A percentile compares a stretch with the other conserved stretches of the same genome.
These are phyloP conservation scores for Solanum microdontum DNA, from an alignment of 257 asterid genomes.

Conservation along the genomic window DNA sequence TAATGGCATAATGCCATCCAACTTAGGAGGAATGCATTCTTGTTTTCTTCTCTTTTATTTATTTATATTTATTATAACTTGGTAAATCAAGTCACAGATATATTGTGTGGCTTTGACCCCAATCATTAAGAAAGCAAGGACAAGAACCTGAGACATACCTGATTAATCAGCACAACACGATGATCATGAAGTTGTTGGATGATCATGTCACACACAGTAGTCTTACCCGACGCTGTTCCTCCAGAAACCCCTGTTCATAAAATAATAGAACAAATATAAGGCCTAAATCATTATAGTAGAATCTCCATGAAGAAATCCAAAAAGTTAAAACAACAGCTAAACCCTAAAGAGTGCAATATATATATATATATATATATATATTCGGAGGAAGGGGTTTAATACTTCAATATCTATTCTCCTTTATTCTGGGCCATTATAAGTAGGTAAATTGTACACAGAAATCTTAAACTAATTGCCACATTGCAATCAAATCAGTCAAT, in stretches of 20 bases:
- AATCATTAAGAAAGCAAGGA: background rate
- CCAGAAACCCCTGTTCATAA: conserved; percentile 81
- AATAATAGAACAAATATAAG: background rate
- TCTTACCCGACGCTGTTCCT: conserved; percentile 97
- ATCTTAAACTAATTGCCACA: background rate
- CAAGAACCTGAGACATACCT: conserved; percentile 24
- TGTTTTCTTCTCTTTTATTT: background rate
- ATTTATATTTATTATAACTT: background rate
- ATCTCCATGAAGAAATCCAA: background rate
- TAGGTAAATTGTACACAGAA: background rate
- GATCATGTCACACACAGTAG: conserved; percentile 97
- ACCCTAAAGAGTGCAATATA: background rate
- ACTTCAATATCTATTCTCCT: background rate
- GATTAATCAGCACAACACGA: conserved; percentile 90
- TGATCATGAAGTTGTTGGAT: conserved; percentile 99
- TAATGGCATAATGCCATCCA: background rate
- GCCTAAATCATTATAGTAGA: background rate
- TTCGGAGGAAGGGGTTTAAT: background rate
- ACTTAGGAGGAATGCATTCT: background rate
- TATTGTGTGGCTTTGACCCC: background rate
- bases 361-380: background rate
- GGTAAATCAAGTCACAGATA: background rate
- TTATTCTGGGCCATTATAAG: background rate
- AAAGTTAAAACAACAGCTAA: background rate
- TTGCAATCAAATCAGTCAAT: background rate